phyloP scores from a whole-genome alignment of 495 filamentous ascomycete genomes.

The Annulohypoxylon nitens region DNA sequence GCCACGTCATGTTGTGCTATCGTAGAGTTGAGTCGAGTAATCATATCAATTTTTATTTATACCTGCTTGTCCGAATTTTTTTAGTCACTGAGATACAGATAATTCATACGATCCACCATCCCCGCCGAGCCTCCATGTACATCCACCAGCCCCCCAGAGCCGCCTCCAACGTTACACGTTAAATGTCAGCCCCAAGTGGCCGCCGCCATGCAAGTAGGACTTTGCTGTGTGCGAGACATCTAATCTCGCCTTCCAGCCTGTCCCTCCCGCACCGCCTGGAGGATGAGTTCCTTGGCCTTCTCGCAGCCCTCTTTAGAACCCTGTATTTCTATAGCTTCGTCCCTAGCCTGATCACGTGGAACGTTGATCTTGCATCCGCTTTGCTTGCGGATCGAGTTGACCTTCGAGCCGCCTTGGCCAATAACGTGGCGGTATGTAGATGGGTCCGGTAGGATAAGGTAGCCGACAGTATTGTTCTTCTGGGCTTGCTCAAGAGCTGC shows the following conservation, averaged over 20 bases:
- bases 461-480: slow-evolving; percentile 80
- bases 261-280: slow-evolving; percentile 78
- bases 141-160: neutral
- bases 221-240: slow-evolving; percentile 17
- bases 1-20: neutral
- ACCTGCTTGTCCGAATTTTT: slow-evolving; percentile 35
- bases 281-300: slow-evolving; percentile 87
- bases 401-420: slow-evolving; percentile 87
- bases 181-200: neutral
- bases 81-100: slow-evolving; percentile 34
- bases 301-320: slow-evolving; percentile 85
- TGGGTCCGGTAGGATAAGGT: slow-evolving; percentile 90
- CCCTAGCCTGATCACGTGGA: slow-evolving; percentile 80
- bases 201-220: neutral
- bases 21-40: neutral
- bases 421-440: slow-evolving; percentile 90
- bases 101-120: slow-evolving; percentile 5
- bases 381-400: slow-evolving; percentile 91
- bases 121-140: neutral
- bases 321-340: slow-evolving; percentile 88
- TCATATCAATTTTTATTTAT: slow-evolving; percentile 45
- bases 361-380: slow-evolving; percentile 94
- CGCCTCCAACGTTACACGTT: slow-evolving; percentile 9
- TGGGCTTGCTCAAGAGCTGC: slow-evolving; percentile 78
- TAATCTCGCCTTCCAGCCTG: slow-evolving; percentile 50